These are phyloP conservation scores for Yamadazyma friedrichii DNA, from an alignment of 1,139 yeast species.

Conservation along the genomic window DNA sequence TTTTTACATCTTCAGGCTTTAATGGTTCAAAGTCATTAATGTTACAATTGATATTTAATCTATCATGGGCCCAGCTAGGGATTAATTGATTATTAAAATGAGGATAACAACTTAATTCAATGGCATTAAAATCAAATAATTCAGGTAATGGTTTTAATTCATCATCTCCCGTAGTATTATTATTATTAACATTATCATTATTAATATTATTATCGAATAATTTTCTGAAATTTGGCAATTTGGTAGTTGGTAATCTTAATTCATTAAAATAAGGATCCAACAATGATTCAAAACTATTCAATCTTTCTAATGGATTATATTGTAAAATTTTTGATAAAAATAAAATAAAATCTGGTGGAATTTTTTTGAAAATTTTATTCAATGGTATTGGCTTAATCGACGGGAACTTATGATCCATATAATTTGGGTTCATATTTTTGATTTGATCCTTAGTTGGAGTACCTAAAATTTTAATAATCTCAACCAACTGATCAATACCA, in stretches of 20 bases:
- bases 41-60: constrained; percentile 14
- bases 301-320: constrained; percentile 73
- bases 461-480: constrained; percentile 91
- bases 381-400: constrained; percentile 93
- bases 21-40: constrained; percentile 16
- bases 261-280: constrained; percentile 77
- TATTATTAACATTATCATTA: neutral
- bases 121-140: constrained; percentile 50
- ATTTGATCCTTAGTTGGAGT: constrained; percentile 94
- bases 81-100: constrained; percentile 33
- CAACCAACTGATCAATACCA: constrained; percentile 96
- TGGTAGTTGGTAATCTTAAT: constrained; percentile 54
- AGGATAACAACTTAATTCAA: constrained; percentile 45
- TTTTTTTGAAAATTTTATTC: constrained; percentile 74
- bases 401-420: constrained; percentile 96
- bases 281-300: constrained; percentile 68
- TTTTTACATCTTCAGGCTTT: constrained; percentile 14
- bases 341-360: constrained; percentile 59
- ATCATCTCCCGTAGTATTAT: constrained; percentile 29
- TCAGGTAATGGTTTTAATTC: constrained; percentile 44
- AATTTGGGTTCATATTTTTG: constrained; percentile 92
- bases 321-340: constrained; percentile 61
- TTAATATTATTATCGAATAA: constrained; percentile 34
- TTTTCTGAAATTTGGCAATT: constrained; percentile 54
- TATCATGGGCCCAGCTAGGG: constrained; percentile 36